phyloP scores from a whole-genome alignment of 331 rosid genomes.

The Pyracantha coccinea region DNA sequence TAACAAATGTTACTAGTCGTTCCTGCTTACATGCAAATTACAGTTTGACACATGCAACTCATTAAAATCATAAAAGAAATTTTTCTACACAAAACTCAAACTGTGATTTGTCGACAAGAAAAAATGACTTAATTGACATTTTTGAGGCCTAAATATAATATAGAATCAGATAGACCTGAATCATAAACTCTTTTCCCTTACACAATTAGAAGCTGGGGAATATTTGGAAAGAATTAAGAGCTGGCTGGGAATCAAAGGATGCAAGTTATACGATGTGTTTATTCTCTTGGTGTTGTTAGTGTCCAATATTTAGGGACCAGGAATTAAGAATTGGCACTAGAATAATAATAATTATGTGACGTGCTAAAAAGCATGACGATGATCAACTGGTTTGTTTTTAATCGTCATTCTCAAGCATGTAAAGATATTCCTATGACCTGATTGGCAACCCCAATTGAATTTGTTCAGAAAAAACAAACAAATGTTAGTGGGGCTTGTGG shows the following conservation, averaged over 20 bases:
- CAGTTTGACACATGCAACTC: too few relatives aligned
- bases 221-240: neutral
- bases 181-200: too few relatives aligned
- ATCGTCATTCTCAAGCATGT: neutral
- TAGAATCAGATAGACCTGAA: too few relatives aligned
- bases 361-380: too few relatives aligned
- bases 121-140: too few relatives aligned
- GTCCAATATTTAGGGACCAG: neutral
- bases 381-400: neutral
- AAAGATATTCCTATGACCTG: neutral
- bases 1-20: neutral
- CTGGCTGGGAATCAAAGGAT: conserved; percentile 7
- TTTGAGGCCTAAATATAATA: too few relatives aligned
- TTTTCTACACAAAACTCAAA: too few relatives aligned
- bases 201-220: neutral
- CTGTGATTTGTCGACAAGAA: too few relatives aligned
- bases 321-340: neutral
- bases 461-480: neutral
- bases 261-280: neutral
- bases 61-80: too few relatives aligned
- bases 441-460: neutral
- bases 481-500: too few relatives aligned
- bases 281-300: conserved; percentile 8
- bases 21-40: too few relatives aligned
- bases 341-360: neutral